A percentile compares a stretch with the other conserved stretches of the same genome.
These are phyloP conservation scores for Cladosporium sp. DNA, from an alignment of 2,329 filamentous ascomycete species.

Conservation along the genomic window DNA sequence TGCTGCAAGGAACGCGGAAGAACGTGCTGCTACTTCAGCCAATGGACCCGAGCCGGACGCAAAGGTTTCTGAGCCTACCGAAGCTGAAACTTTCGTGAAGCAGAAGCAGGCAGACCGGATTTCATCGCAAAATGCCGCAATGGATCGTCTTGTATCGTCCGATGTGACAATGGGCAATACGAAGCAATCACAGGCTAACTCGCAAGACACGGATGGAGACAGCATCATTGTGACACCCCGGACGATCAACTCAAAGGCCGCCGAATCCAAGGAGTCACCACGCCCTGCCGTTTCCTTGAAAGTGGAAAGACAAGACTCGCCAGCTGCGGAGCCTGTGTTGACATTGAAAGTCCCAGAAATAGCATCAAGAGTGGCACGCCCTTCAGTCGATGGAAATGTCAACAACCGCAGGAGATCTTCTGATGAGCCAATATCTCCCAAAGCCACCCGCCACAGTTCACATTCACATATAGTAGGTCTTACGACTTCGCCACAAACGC, in stretches of 20 bases:
- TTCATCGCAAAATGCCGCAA: neutral
- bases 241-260: neutral
- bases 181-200: neutral
- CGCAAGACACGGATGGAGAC: constrained; percentile 25
- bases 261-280: neutral
- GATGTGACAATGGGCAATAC: constrained; percentile 5
- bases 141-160: neutral
- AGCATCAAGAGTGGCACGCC: neutral
- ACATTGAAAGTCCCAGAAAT: neutral
- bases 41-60: constrained; percentile 31
- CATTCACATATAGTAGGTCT: neutral
- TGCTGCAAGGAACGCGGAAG: constrained; percentile 34
- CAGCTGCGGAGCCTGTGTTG: neutral
- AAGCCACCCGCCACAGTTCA: constrained; percentile 5
- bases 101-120: constrained; percentile 21
- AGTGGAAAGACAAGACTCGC: neutral
- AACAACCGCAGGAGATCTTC: neutral
- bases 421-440: constrained; percentile 7
- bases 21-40: constrained; percentile 44
- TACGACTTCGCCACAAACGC: neutral
- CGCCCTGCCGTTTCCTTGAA: neutral
- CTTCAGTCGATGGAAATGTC: neutral
- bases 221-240: constrained; percentile 29
- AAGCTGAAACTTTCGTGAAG: constrained; percentile 30
- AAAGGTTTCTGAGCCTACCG: constrained; percentile 24